Evolutionary conservation across 768 basidiomycete species (phyloP), one percentile per base, ranked within the genome.

Genomic region (Tricholoma flavovirens): DNA sequence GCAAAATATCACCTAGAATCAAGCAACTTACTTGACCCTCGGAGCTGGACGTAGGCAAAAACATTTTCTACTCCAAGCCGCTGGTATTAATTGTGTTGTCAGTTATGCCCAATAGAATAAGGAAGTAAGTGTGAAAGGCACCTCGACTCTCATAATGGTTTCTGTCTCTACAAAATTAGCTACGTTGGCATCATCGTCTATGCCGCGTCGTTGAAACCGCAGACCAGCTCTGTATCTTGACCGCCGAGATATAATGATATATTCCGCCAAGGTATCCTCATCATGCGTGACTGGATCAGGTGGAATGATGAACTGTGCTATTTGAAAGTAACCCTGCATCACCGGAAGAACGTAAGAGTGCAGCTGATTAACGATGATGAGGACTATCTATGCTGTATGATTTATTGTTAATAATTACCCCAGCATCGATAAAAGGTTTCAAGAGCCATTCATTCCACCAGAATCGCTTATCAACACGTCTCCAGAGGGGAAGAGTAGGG

Each of bases 101-200:
- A 49, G 46, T 26, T 17, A 17, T 10, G 3, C 22, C 12, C 10
- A 49, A 30, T 1, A 10, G 15, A 35, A 15, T 1, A 12, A 54
- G 7, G 3, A 15, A 1, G 4, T 51, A 7, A n/a, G 7, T 26
- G 11, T 10, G n/a, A 29, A 19, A 62, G 79, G 36, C 57, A 92
- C 93, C 77, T 88, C 82, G 10, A 95, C 82, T 42, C 85, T 78
- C 76, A 91, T 83, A 52, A 96, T 85, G 2, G 90, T 88, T 73
- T 98, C 95, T 0, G 93, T 93, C 71, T 98, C 93, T 2, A 98
- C 93, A 66, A 98, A 94, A 71, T 98, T 98, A 1, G 93, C 95
- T 3, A 94, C 95, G 66, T 91, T 81, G 5, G 93, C 92, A 56
- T 90, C 86, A 59, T 95, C 92, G 64, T 98, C 95, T 52, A 98